Percentiles rank a stretch among this genome's conserved stretches.
These are phyloP conservation scores for Fusarium sp. DNA, from an alignment of 2,329 filamentous ascomycete species.

Conservation along the genomic window DNA sequence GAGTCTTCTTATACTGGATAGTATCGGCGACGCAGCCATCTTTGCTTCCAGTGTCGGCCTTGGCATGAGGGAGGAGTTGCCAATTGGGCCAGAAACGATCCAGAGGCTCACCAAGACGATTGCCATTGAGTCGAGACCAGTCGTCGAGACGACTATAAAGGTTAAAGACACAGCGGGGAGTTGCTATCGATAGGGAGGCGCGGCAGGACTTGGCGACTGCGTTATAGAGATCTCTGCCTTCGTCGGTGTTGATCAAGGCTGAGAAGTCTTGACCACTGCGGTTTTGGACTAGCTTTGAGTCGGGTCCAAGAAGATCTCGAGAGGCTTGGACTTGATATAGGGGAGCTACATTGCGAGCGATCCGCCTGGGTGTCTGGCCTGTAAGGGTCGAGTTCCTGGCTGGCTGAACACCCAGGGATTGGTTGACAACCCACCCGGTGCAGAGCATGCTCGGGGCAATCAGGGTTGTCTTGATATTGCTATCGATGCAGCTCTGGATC, in stretches of 20 bases:
- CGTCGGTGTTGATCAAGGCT: background rate
- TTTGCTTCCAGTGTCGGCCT: background rate
- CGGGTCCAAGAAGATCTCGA: background rate
- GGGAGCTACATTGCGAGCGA: background rate
- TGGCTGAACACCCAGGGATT: background rate
- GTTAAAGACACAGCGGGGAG: background rate
- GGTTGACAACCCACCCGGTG: slow-evolving; percentile 3
- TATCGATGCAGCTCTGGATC: background rate
- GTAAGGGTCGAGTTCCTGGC: background rate
- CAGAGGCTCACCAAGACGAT: background rate
- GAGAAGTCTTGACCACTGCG: background rate
- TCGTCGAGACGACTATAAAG: background rate
- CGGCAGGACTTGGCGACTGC: background rate
- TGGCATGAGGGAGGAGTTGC: background rate
- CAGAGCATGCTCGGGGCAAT: slow-evolving; percentile 9
- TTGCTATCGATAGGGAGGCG: background rate
- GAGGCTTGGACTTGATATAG: background rate
- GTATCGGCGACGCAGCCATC: background rate
- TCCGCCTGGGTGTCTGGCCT: background rate
- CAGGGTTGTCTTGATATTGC: background rate
- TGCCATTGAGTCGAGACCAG: background rate
- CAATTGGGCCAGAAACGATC: background rate
- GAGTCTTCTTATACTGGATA: background rate
- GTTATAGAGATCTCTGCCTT: background rate
- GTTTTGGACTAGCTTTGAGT: background rate